Conservation (phyloP, 805 yeast genomes). For the Myxozyma melibiosi region DNA sequence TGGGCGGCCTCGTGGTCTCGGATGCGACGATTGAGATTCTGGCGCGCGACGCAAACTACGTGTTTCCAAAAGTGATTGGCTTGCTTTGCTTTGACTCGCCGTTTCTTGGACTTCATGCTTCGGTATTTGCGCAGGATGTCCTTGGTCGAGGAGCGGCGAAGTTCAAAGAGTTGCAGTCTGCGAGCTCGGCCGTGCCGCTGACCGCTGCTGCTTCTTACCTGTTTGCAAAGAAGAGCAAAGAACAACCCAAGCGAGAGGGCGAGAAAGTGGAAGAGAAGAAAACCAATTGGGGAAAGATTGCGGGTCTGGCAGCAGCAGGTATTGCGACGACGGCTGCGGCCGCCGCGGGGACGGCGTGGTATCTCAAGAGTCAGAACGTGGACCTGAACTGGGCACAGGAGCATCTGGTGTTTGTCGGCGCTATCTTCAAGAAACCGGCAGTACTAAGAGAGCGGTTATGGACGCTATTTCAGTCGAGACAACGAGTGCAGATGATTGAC, state of each 20-base stretch:
- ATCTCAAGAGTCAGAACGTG: conserved; percentile 26
- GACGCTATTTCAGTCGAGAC: conserved; percentile 21
- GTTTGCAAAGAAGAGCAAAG: conserved; percentile 30
- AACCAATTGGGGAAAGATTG: conserved; percentile 29
- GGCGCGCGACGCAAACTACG: conserved; percentile 14
- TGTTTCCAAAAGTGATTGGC: conserved; percentile 30
- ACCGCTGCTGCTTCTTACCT: conserved; percentile 23
- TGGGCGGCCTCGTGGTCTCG: conserved; percentile 30
- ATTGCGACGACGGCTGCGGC: conserved; percentile 31
- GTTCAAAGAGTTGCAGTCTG: conserved; percentile 22
- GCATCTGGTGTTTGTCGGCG: conserved; percentile 28
- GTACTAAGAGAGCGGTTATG: conserved; percentile 18
- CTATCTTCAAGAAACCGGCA: conserved; percentile 22
- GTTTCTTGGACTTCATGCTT: conserved; percentile 29
- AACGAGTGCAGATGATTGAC: conserved; percentile 20
- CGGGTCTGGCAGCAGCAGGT: conserved; percentile 30
- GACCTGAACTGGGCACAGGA: conserved; percentile 30
- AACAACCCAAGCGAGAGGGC: conserved; percentile 21
- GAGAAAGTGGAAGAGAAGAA: neutral
- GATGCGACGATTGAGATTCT: conserved; percentile 23
- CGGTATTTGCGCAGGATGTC: conserved; percentile 32
- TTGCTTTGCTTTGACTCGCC: conserved; percentile 33
- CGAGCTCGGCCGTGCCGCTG: conserved; percentile 19
- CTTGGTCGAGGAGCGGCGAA: conserved; percentile 28
- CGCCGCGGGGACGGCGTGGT: conserved; percentile 33